Evolutionary conservation across 257 asterid genomes (phyloP), one percentile per base, ranked within the genome.

Genomic region (Rehmannia glutinosa): DNA sequence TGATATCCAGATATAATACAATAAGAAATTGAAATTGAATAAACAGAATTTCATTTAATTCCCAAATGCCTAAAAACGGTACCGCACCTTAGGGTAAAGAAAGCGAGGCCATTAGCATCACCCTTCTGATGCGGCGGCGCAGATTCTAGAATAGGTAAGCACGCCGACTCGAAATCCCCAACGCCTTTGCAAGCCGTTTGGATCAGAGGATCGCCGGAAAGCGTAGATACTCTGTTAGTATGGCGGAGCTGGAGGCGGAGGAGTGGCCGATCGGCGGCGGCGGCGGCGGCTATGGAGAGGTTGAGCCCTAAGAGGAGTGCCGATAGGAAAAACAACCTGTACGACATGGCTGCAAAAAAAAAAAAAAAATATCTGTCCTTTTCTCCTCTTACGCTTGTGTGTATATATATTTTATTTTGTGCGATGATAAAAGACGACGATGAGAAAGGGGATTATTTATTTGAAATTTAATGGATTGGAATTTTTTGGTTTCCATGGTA

Each of bases 31-130:
- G n/a, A n/a, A n/a, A n/a, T n/a, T n/a, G n/a, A n/a, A n/a, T n/a
- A n/a, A n/a, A n/a, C n/a, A n/a, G n/a, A n/a, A n/a, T n/a, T n/a
- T n/a, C n/a, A n/a, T n/a, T n/a, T n/a, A n/a, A n/a, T n/a, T n/a
- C n/a, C n/a, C n/a, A n/a, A n/a, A n/a, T n/a, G n/a, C n/a, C n/a
- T n/a, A n/a, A n/a, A n/a, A n/a, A n/a, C n/a, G n/a, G n/a, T n/a
- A n/a, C n/a, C n/a, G 0, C 60, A 80, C 85, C 70, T 62, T 70
- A 83, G 83, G 53, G 79, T 13, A 66, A 69, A 83, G 45, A 80
- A 73, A 41, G 78, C 67, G 39, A 83, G 85, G 35, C 59, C 76
- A 16, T 39, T 60, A 13, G 69, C 75, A 17, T 73, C 75, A 6
- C 43, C 72, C 70, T 80, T 73, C 39, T 70, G 77, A 8, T 73